Evolutionary conservation across 441 rosid genomes (phyloP).

Genomic region (Jatropha podagrica): DNA sequence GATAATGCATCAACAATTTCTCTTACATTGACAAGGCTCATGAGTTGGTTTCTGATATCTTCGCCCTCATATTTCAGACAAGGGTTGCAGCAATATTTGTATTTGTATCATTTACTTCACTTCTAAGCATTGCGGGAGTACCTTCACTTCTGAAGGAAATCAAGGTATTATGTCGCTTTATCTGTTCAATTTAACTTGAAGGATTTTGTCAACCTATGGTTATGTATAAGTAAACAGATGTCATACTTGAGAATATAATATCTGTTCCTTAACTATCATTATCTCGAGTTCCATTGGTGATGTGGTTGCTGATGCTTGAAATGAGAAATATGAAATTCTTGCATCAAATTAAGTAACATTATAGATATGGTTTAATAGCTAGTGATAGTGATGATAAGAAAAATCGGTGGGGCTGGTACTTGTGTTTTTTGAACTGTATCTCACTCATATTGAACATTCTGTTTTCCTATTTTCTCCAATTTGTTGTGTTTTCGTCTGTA

Average conservation of each 20-base stretch:
- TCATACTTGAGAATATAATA: not conserved
- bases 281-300: not conserved
- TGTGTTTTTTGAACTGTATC: not conserved
- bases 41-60: conserved; percentile 13
- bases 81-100: conserved; percentile 89
- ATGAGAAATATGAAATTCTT: not conserved
- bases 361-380: not conserved
- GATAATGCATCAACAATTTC: not conserved
- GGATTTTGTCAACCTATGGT: not conserved
- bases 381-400: not conserved
- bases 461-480: not conserved
- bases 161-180: conserved; percentile 45
- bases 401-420: not conserved
- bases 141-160: conserved; percentile 77
- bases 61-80: conserved; percentile 51
- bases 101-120: conserved; percentile 85
- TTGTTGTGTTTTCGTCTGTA: not conserved
- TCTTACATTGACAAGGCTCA: not conserved
- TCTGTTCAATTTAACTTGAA: not conserved
- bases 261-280: not conserved
- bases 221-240: not conserved
- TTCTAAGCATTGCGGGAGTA: conserved; percentile 80
- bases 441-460: not conserved
- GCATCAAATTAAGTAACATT: not conserved
- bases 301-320: not conserved